Evolutionary conservation across 1,284 basidiomycete genomes (phyloP).

Genomic region (Boletus sp.): DNA sequence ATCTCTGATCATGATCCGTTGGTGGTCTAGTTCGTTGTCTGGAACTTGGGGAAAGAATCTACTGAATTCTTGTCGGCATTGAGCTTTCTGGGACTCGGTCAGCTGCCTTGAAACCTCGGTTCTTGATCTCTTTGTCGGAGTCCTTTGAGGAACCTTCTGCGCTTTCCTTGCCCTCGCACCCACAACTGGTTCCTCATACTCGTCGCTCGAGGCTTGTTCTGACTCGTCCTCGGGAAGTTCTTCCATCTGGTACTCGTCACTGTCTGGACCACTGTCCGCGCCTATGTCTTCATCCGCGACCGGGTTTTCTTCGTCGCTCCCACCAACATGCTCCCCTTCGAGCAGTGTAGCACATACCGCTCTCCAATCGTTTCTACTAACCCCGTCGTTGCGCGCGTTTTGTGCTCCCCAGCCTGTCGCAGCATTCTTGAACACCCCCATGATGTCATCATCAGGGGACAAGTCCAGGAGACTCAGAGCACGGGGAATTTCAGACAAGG

Average conservation of each 20-base stretch:
- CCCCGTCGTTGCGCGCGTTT: constrained; percentile 25
- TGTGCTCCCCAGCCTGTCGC: constrained; percentile 56
- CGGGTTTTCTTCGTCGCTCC: constrained; percentile 18
- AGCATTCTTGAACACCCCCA: constrained; percentile 67
- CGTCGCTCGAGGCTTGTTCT: constrained; percentile 29
- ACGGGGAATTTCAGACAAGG: constrained; percentile 53
- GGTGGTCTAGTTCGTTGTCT: constrained; percentile 41
- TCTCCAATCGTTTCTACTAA: constrained; percentile 66
- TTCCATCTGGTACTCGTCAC: constrained; percentile 29
- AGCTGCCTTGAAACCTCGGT: constrained; percentile 27
- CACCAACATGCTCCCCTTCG: constrained; percentile 34
- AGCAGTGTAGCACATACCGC: constrained; percentile 68
- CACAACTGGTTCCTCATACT: constrained; percentile 21
- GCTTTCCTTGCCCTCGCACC: constrained; percentile 16
- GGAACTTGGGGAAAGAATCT: constrained; percentile 60
- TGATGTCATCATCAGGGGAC: constrained; percentile 63
- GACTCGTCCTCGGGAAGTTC: constrained; percentile 11
- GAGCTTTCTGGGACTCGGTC: constrained; percentile 49
- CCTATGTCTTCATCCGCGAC: constrained; percentile 23
- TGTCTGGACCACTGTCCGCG: constrained; percentile 21
- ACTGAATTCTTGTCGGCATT: constrained; percentile 55
- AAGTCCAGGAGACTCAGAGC: constrained; percentile 63
- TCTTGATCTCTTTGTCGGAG: constrained; percentile 4
- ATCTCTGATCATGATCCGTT: constrained; percentile 61
- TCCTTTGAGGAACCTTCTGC: neutral